Evolutionary conservation across 495 filamentous ascomycete species (phyloP), one percentile per base, ranked within the genome.

Genomic region (Hapsidospora chrysogenum): DNA sequence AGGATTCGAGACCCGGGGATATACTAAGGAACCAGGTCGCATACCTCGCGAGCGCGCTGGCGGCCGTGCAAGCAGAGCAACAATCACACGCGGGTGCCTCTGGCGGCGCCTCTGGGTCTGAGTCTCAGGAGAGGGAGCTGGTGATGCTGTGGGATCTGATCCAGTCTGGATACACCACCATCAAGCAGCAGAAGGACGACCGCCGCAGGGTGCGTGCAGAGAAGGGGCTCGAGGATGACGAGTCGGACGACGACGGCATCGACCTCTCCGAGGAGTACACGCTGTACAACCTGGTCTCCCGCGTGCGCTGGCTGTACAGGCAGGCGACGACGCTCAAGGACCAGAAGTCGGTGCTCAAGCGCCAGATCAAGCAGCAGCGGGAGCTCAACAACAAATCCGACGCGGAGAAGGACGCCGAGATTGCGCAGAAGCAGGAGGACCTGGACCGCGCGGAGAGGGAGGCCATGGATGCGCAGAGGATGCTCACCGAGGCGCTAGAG

Each of bases 331-430:
- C 62, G n/a, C 56, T 92, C 16, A 68, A 78, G 25, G 83, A 93
- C 41, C 83, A 93, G 42, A 85, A 92, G 52, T 68, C 68, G 32
- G 85, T 85, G 13, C 56, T 93, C 16, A 76, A 80, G 40, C 74
- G 82, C 3, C 85, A 95, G 44, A 83, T 93, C 44, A 84, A 92
- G 56, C 83, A 92, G 50, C 85, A 95, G 54, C 76, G 84, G 27
- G 83, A 89, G 46, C 67, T 92, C 33, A 89, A 85, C 50, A 80
- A 63, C 65, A 63, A 61, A 42, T 65, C 61, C 33, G 70, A 69
- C 31, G 58, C 62, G 2, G 72, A 76, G 38, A 77, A 76, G 39
- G 68, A 71, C 38, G 63, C 65, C 15, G 69, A 69, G 36, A 40
- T 71, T n/a, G 45, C 48, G 15, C 44, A 52, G 27, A 64, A 61